Evolutionary conservation across 1,284 basidiomycete genomes (phyloP).

Genomic region (Puccinia novopanici): DNA sequence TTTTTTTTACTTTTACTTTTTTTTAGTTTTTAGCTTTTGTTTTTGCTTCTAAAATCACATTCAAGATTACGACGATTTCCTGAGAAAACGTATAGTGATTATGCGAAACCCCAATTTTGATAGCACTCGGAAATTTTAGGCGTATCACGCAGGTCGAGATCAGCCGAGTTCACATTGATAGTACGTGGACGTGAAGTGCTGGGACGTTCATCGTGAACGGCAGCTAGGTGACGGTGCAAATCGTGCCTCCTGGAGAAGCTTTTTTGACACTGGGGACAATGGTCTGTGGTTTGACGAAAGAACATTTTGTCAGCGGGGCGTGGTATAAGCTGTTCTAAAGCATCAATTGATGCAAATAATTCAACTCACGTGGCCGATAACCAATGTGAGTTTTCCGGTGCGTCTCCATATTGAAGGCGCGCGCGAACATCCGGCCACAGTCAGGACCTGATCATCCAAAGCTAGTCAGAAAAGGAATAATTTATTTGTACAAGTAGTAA

Average conservation of each 20-base stretch:
- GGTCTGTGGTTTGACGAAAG: not conserved
- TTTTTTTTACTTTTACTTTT: no score
- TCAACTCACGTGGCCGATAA: constrained; percentile 48
- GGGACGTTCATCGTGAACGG: constrained; percentile 46
- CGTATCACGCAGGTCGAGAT: not conserved
- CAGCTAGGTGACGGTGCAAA: constrained; percentile 48
- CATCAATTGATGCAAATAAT: not conserved
- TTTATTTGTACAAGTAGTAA: not conserved
- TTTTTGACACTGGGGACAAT: constrained; percentile 46
- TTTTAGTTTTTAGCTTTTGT: no score
- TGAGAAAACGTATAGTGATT: no score
- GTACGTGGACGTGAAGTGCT: not conserved
- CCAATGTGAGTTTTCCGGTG: constrained; percentile 51
- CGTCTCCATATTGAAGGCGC: constrained; percentile 51
- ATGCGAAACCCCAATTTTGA: not conserved
- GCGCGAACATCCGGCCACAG: constrained; percentile 49
- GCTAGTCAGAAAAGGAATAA: not conserved
- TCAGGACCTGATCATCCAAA: constrained; percentile 36
- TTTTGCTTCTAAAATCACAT: no score
- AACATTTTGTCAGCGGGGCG: not conserved
- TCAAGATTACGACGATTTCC: no score
- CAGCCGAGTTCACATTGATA: not conserved
- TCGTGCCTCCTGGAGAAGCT: constrained; percentile 49
- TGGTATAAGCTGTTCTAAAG: not conserved
- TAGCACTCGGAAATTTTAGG: not conserved